Base-by-base conservation (phyloP, 768 basidiomycete genomes). In the Rubroboletus pulcherrimus region DNA sequence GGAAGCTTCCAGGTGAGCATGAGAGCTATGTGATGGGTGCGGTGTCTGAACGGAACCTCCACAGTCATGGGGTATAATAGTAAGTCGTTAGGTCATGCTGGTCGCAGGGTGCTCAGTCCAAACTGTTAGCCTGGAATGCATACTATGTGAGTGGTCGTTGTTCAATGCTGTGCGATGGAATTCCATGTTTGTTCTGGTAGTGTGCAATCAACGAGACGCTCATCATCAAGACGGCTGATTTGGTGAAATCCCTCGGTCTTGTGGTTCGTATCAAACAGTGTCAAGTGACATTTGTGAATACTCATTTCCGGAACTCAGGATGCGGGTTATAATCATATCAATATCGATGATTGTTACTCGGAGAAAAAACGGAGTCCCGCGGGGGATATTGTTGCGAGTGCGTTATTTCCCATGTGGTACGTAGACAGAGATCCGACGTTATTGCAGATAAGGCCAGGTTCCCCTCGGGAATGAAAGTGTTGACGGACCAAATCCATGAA, bases 261-360 rank as follows among this genome's bases (percentile, higher is more conserved):
- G 60, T 70, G 60, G 83, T 80, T 51, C 21, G 70, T 60, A 11
- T 53, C 53, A n/a, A 15, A 43, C n/a, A n/a, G n/a, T 8, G 44
- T 35, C 33, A 15, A 11, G 30, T 39, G 26, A 30, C 15, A 5
- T 31, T 31, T 33, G 10, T 39, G 17, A 24, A n/a, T 31, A n/a
- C 43, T 54, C 53, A 42, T 43, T 14, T 33, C 24, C n/a, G 19
- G 38, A 38, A 30, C 35, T 46, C 49, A 85, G 82, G 81, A 81
- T 51, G 75, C 74, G 34, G 85, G 85, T 2, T 87, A 86, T 61
- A 71, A 75, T 51, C 75, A 81, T 58, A 70, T 86, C 54, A 85
- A 84, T 53, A 64, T 87, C 29, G 85, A 87, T 53, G 85, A 86
- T 55, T 87, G 85, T 59, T 87, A 83, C 59, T 78, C 84, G 2